Conservation (phyloP, 305 asterid species). For the Petunia hybrid region DNA sequence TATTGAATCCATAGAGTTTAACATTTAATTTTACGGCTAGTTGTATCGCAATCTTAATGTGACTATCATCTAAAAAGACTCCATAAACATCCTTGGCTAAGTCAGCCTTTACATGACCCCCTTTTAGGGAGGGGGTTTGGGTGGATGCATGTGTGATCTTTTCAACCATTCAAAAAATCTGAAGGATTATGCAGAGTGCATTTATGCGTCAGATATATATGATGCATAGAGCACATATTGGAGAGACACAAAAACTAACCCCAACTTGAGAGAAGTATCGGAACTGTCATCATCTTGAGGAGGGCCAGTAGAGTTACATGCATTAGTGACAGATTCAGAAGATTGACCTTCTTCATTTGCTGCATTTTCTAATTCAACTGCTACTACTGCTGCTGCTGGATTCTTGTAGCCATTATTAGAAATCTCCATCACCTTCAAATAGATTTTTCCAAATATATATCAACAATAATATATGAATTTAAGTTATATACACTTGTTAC, state of each 20-base stretch:
- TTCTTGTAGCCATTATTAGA: constrained; percentile 36
- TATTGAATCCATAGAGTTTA: too few relatives aligned
- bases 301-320: constrained; percentile 56
- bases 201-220: neutral
- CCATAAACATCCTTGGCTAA: too few relatives aligned
- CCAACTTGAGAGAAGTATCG: constrained; percentile 71
- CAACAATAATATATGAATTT: neutral
- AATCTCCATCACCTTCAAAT: constrained; percentile 53
- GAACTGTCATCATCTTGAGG: constrained; percentile 71
- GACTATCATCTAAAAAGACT: too few relatives aligned
- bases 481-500: too few relatives aligned
- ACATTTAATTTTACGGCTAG: too few relatives aligned
- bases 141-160: too few relatives aligned
- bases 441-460: neutral
- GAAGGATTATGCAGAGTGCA: neutral
- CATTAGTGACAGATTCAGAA: constrained; percentile 69
- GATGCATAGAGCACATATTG: neutral
- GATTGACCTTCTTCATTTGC: constrained; percentile 70
- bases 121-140: too few relatives aligned
- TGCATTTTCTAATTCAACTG: constrained; percentile 51
- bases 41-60: too few relatives aligned
- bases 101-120: too few relatives aligned
- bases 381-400: neutral
- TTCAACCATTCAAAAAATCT: neutral
- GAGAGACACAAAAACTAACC: constrained; percentile 50